A percentile compares a stretch with the other conserved stretches of the same genome.
Evolutionary conservation across 345 rosid species (phyloP).

Genomic region (Rhodamnia argentea): DNA sequence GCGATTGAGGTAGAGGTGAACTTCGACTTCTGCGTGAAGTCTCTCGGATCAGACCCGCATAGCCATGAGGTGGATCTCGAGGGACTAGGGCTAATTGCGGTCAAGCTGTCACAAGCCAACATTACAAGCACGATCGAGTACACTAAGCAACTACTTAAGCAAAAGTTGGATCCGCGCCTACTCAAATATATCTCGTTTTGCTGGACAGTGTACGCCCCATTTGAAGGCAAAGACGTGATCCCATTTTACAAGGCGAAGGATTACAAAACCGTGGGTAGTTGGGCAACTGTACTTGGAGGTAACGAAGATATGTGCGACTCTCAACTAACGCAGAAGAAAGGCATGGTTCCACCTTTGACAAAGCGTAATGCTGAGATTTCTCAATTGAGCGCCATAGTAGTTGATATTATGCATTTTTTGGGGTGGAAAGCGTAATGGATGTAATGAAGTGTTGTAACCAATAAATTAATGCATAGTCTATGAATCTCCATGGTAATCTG

Average conservation of each 20-base stretch:
- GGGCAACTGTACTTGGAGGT: background rate
- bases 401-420: background rate
- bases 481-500: background rate
- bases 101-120: no score
- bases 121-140: no score
- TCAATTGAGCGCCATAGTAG: background rate
- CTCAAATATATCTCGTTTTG: background rate
- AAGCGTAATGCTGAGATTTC: background rate
- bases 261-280: rapidly evolving
- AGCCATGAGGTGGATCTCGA: no score
- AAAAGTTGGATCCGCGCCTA: no score
- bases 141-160: no score
- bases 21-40: no score
- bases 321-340: background rate
- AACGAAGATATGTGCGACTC: background rate
- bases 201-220: background rate
- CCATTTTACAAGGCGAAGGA: background rate
- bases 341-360: background rate
- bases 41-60: no score
- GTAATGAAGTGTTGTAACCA: background rate
- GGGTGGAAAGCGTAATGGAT: background rate
- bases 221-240: background rate
- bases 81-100: no score
- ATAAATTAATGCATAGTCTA: background rate
- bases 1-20: rapidly evolving